Percentiles rank a stretch among this genome's conserved stretches.
Evolutionary conservation across 148 eudicot species (phyloP).

Genomic region (Chenopodium suecicum): DNA sequence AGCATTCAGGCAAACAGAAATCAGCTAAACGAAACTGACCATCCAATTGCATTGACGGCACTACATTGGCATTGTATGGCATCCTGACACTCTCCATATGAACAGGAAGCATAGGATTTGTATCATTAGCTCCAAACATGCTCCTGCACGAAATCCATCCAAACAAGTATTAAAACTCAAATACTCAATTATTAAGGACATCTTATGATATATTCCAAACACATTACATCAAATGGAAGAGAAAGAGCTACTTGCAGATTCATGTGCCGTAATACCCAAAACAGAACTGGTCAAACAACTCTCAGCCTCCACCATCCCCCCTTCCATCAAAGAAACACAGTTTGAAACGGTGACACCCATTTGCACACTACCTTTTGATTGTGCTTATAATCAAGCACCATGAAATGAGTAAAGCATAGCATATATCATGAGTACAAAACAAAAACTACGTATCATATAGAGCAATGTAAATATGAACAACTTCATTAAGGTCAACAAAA

Average conservation of each 20-base stretch:
- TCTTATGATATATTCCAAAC: not conserved
- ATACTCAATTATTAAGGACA: not conserved
- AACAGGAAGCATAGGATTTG: conserved; percentile 35
- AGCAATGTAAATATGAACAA: not conserved
- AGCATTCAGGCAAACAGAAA: not conserved
- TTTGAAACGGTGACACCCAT: not conserved
- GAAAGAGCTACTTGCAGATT: not conserved
- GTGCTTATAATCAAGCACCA: not conserved
- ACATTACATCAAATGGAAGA: not conserved
- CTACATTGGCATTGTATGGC: conserved; percentile 37
- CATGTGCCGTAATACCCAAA: not conserved
- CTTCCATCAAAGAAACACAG: not conserved
- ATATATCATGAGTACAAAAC: not conserved
- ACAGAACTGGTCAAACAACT: not conserved
- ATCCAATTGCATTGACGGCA: conserved; percentile 48
- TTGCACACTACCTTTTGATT: not conserved
- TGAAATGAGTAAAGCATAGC: not conserved
- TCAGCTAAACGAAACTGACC: conserved; percentile 27
- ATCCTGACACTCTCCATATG: conserved; percentile 35
- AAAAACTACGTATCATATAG: not conserved
- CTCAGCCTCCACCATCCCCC: not conserved
- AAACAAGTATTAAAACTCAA: conserved; percentile 1
- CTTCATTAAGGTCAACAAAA: not conserved
- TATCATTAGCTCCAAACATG: conserved; percentile 53
- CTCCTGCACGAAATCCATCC: conserved; percentile 34